phyloP scores from a whole-genome alignment of 2,329 filamentous ascomycete species.

The Hymenotorrendiella dingleyae region DNA sequence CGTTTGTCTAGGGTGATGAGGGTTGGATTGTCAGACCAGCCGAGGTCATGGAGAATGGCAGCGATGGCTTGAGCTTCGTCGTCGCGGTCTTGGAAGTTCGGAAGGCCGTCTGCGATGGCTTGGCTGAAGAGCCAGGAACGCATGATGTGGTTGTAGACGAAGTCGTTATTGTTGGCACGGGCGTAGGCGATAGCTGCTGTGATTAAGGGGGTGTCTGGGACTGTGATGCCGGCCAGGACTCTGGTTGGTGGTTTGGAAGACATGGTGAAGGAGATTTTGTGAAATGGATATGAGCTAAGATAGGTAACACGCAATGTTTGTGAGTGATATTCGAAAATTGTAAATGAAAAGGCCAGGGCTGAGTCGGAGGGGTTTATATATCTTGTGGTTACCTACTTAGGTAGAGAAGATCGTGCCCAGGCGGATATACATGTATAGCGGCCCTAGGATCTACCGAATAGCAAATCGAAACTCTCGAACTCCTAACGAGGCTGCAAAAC shows the following conservation, averaged over 20 bases:
- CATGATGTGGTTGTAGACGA: constrained; percentile 35
- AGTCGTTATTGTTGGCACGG: constrained; percentile 25
- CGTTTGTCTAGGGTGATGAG: constrained; percentile 38
- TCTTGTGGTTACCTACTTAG: no score
- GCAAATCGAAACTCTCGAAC: no score
- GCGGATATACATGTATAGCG: no score
- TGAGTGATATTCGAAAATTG: no score
- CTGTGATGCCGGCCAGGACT: constrained; percentile 30
- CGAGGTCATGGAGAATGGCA: constrained; percentile 38
- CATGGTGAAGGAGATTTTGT: constrained; percentile 3
- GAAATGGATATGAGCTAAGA: no score
- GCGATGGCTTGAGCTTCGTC: constrained; percentile 30
- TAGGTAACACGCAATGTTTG: no score
- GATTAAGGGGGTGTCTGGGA: constrained; percentile 34
- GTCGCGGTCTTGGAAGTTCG: neutral
- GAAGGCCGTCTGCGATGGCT: neutral
- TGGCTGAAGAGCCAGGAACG: constrained; percentile 34
- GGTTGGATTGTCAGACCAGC: constrained; percentile 34
- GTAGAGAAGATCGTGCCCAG: no score
- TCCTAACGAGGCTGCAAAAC: no score
- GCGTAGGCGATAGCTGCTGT: constrained; percentile 31
- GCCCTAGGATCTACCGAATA: no score
- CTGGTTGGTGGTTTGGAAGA: constrained; percentile 4
- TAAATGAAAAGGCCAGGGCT: no score
- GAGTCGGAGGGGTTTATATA: no score